Base-by-base conservation (phyloP, 805 yeast species). In the Cyberlindnera maclurae region DNA sequence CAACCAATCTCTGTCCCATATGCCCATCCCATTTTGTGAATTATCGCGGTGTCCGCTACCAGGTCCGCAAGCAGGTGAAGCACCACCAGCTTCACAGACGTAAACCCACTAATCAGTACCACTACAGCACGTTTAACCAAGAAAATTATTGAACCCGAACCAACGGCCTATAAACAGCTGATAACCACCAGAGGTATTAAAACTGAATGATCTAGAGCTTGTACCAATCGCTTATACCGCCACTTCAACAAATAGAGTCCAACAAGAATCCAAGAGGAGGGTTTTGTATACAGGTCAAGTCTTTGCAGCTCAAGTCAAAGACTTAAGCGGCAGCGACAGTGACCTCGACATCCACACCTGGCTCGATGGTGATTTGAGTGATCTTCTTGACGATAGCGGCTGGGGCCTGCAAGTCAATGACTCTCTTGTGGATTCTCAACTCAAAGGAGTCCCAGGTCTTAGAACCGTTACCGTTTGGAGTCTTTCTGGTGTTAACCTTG, bases 401-500 rank as follows among this genome's bases (percentile, higher is more conserved):
- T 71, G 97, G 96, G 56, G 97, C 96, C 74, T 85, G 90, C 71
- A 93, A 80, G 77, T 89, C 96, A 65, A 93, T 87, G 72, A 87
- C 83, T 77, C 99, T 89, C 94, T 93, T 93, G 96, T 93, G 98
- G 80, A 93, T 88, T 84, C 97, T 90, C 95, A 93, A 84, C 80
- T 93, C 98, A 73, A 81, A 93, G 63, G 94, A 77, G 70, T 93
- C 99, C 97, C 97, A 93, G 64, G 99, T 93, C 90, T 93, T 93
- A 62, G 98, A 93, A 93, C 99, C 99, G 79, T 93, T 97, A 93
- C 99, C 99, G 73, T 94, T 94, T 66, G 99, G 99, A 67, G 98
- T 84, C 89, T 93, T 93, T 86, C 99, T 88, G 85, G 99, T 93
- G 75, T 95, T 78, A 76, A 93, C 78, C 75, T 84, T 87, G 67